These are phyloP conservation scores for Trichoderma parareesei DNA, from an alignment of 495 filamentous ascomycete genomes.

Conservation along the genomic window DNA sequence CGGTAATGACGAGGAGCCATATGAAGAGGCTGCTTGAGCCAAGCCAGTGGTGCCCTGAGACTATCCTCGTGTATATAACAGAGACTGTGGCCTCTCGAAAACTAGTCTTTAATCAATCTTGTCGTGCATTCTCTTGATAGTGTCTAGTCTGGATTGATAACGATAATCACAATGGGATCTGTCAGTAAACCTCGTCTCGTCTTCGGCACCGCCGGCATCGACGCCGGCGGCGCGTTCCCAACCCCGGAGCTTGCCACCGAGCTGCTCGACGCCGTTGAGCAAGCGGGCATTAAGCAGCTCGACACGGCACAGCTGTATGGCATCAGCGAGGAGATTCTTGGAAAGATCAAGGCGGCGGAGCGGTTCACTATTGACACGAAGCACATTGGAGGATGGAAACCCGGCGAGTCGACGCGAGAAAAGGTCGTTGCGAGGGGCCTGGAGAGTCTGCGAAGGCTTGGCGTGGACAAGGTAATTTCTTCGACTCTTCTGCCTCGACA, in stretches of 20 bases:
- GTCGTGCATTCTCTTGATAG: no score
- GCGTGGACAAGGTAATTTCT: not conserved
- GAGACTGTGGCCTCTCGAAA: no score
- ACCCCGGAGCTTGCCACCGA: not conserved
- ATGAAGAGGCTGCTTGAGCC: no score
- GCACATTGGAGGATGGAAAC: conserved; percentile 3
- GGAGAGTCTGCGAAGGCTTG: not conserved
- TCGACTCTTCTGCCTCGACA: conserved; percentile 14
- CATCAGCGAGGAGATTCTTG: not conserved
- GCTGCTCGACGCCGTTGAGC: not conserved
- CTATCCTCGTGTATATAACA: no score
- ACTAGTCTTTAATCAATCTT: no score
- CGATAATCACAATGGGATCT: no score
- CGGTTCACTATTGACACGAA: conserved; percentile 10
- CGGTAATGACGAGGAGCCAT: no score
- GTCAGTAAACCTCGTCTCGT: not conserved
- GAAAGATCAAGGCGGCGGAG: not conserved
- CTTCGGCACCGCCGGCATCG: conserved; percentile 9
- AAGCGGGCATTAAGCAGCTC: conserved; percentile 7
- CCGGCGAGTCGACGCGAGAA: not conserved
- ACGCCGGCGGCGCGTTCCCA: not conserved
- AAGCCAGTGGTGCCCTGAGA: no score
- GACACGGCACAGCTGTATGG: conserved; percentile 8
- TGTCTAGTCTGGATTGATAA: no score
- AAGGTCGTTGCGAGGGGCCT: not conserved